Evolutionary conservation across 345 rosid genomes (phyloP), one percentile per base, ranked within the genome.

Genomic region (Aquilaria yunnanensis): DNA sequence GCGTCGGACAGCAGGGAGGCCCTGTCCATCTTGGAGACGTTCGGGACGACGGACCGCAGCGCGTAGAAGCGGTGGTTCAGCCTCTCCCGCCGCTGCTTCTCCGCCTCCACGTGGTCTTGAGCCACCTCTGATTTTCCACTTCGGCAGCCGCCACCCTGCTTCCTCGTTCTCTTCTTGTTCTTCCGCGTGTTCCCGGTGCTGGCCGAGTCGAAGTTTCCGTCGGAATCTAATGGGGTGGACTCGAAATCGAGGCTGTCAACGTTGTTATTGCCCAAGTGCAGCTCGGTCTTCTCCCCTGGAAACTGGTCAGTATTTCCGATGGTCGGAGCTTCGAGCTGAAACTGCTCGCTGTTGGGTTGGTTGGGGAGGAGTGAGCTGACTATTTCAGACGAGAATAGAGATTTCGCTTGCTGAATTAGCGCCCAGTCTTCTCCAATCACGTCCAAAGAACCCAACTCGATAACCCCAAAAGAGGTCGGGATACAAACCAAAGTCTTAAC

Each of bases 11-110:
- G 78, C 14, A 92, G 65, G 2, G 98, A 88, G 0, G 94, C 98
- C 73, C 83, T 92, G 68, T 92, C 98, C 98, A 92, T 88, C 67
- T 85, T 92, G 0, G 96, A 88, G 13, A 92, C 90, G 57, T 86
- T 88, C 6, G 98, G 96, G 53, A 92, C 98, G 11, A 85, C 96
- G 0, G 98, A 85, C 23, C 98, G 77, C 10, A 92, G 81, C 0
- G 92, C 82, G 37, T 83, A 86, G 72, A 88, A 92, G 3, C 96
- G 77, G 51, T 81, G 84, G 65, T 92, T 88, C 5, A 92, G 86
- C 67, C 84, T 82, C 78, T 88, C 92, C 53, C 98, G 81, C 55
- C 97, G 72, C 69, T 83, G 88, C 64, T 92, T 80, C 78, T 91
- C 97, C 1, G 94, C 88, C 67, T 92, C 96, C 0, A 92, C 94